phyloP scores from a whole-genome alignment of 2,329 filamentous ascomycete genomes.

The Fusarium sp. region DNA sequence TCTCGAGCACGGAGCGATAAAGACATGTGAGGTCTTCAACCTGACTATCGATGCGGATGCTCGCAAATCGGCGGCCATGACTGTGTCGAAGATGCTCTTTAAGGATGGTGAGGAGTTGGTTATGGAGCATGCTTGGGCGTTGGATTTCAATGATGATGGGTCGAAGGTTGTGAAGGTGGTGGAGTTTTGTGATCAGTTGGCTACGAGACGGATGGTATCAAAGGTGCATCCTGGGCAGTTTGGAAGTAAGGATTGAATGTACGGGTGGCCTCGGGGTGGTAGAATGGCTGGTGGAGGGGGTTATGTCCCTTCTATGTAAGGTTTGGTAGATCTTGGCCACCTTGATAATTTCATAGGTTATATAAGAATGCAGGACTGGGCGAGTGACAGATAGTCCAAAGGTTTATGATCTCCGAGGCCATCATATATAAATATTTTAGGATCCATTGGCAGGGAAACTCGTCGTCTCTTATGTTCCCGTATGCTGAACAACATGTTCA shows the following conservation, averaged over 20 bases:
- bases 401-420: too few species aligned
- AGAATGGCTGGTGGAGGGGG: too few species aligned
- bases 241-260: background rate
- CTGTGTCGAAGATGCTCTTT: background rate
- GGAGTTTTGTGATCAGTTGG: slow-evolving; percentile 2
- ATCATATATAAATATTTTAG: too few species aligned
- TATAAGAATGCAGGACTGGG: too few species aligned
- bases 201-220: background rate
- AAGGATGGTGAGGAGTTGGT: background rate
- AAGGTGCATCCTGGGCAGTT: slow-evolving; percentile 1
- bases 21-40: background rate
- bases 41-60: background rate
- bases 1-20: background rate
- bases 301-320: too few species aligned
- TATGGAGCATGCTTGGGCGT: slow-evolving; percentile 10
- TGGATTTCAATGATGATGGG: slow-evolving; percentile 2
- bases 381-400: too few species aligned
- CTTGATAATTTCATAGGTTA: too few species aligned
- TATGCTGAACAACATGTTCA: too few species aligned
- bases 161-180: background rate
- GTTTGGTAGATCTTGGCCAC: too few species aligned
- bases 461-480: too few species aligned
- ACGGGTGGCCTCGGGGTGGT: too few species aligned
- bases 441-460: too few species aligned
- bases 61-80: background rate